Evolutionary conservation across 305 asterid genomes (phyloP).

Genomic region (Fraxinus paxiana): DNA sequence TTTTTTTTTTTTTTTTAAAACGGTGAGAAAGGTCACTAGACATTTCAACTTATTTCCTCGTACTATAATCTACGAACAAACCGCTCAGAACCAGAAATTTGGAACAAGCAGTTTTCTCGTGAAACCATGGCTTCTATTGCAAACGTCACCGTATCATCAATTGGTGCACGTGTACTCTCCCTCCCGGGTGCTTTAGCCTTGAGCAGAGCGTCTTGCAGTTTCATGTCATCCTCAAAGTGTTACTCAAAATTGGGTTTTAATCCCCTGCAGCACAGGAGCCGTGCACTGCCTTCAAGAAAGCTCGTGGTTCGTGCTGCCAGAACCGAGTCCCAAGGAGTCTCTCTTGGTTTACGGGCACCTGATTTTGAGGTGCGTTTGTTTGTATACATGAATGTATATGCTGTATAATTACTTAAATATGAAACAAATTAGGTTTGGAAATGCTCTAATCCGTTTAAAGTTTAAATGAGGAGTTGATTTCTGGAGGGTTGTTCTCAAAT

Average conservation of each 20-base stretch:
- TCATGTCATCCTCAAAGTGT: conserved; percentile 29
- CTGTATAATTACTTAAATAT: background rate
- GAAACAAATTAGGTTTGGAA: background rate
- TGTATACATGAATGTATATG: background rate
- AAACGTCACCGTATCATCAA: conserved; percentile 37
- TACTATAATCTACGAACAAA: background rate
- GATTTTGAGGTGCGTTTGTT: conserved; percentile 54
- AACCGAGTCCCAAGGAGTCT: conserved; percentile 61
- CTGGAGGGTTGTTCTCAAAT: background rate
- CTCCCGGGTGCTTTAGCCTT: conserved; percentile 21
- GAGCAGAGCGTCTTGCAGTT: conserved; percentile 16
- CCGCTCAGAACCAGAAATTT: background rate
- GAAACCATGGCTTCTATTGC: conserved; percentile 51
- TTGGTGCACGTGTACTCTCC: conserved; percentile 34
- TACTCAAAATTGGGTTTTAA: conserved; percentile 34
- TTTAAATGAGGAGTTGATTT: background rate
- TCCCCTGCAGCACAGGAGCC: conserved; percentile 35
- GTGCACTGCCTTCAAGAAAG: conserved; percentile 36
- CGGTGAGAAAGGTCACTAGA: no score
- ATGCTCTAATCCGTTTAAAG: background rate
- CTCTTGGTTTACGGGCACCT: conserved; percentile 79
- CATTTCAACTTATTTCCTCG: no score
- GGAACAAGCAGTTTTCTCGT: background rate
- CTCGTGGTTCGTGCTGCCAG: conserved; percentile 69
- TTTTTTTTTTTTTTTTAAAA: no score